Conservation (phyloP, 2,329 filamentous ascomycete species). For the Pseudocercospora cruenta region DNA sequence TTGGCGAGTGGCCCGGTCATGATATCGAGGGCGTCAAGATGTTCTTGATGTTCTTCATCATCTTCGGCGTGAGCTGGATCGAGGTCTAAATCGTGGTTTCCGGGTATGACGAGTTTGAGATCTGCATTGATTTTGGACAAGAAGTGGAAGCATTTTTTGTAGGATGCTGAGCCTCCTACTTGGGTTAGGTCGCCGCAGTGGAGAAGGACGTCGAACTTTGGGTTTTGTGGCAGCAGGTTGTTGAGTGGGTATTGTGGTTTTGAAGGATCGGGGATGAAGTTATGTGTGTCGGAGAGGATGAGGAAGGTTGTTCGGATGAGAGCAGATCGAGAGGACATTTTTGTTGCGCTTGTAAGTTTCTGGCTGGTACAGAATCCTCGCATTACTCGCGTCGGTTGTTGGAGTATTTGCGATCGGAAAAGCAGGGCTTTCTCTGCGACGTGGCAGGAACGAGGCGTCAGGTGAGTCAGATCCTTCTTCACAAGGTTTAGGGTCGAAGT, state of each 20-base stretch:
- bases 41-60: slow-evolving; percentile 36
- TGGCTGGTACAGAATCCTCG: no score
- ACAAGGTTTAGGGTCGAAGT: no score
- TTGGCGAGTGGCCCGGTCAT: slow-evolving; percentile 38
- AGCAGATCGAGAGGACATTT: not conserved
- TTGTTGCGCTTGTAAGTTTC: no score
- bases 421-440: no score
- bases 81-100: not conserved
- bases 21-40: slow-evolving; percentile 15
- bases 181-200: not conserved
- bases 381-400: no score
- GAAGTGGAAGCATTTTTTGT: not conserved
- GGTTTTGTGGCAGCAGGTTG: not conserved
- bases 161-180: not conserved
- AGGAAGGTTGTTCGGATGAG: no score
- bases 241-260: not conserved
- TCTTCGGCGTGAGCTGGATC: not conserved
- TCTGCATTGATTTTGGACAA: not conserved
- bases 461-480: no score
- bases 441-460: no score
- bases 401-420: no score
- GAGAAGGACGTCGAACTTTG: not conserved
- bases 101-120: not conserved
- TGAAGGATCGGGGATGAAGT: not conserved
- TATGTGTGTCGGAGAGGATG: no score